A percentile compares a stretch with the other conserved stretches of the same genome.
Evolutionary conservation across 176 grass and related monocot species (phyloP).

Genomic region (Urochloa ruziziensis): DNA sequence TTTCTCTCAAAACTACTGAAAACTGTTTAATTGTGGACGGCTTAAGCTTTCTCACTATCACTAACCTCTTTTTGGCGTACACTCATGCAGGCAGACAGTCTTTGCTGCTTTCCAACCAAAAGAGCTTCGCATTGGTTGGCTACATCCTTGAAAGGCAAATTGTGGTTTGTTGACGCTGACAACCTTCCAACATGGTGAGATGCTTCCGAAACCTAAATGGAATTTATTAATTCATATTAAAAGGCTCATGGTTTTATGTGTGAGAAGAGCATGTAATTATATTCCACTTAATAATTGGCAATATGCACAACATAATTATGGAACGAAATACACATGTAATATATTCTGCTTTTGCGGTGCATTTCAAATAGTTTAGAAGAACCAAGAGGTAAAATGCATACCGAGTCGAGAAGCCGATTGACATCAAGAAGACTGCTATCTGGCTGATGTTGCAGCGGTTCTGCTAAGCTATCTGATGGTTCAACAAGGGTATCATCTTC

Average conservation of each 20-base stretch:
- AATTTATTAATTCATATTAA: background rate
- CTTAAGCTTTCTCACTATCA: slow-evolving; percentile 1
- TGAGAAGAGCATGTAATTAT: too few relatives aligned
- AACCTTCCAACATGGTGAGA: slow-evolving; percentile 59
- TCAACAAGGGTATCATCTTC: slow-evolving; percentile 80
- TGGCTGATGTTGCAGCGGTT: slow-evolving; percentile 30
- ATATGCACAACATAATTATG: background rate
- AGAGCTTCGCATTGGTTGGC: slow-evolving; percentile 75
- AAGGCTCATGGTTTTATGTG: background rate
- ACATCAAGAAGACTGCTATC: slow-evolving; percentile 59
- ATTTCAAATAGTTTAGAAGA: slow-evolving; percentile 11
- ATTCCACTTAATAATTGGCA: background rate
- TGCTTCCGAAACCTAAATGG: slow-evolving; percentile 63
- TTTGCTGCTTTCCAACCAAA: slow-evolving; percentile 72
- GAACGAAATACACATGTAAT: background rate
- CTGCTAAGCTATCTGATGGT: slow-evolving; percentile 47
- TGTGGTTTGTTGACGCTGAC: slow-evolving; percentile 61
- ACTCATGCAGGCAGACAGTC: slow-evolving; percentile 60
- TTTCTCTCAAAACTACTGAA: background rate
- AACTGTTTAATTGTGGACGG: slow-evolving; percentile 19
- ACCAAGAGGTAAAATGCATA: slow-evolving; percentile 27
- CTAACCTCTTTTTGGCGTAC: slow-evolving; percentile 48
- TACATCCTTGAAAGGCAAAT: slow-evolving; percentile 74
- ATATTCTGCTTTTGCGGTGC: background rate
- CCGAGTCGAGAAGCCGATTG: slow-evolving; percentile 77